A percentile compares a stretch with the other conserved stretches of the same genome.
Evolutionary conservation across 192 early-diverging fungal genomes (phyloP).

Genomic region (Backusella westeae): DNA sequence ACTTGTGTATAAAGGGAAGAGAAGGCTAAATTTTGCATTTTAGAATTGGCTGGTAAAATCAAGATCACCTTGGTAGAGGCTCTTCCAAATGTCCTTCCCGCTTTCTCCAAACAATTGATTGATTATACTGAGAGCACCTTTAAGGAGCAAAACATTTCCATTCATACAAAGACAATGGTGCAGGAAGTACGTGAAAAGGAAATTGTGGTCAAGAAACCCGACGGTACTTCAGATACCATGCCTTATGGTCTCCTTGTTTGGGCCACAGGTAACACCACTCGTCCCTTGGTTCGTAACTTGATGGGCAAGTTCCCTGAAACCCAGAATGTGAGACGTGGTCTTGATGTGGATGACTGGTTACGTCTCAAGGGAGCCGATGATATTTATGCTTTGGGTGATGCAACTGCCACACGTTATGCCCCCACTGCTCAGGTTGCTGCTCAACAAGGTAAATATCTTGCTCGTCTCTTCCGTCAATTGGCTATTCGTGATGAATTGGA

Average conservation of each 20-base stretch:
- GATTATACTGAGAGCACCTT: conserved; percentile 79
- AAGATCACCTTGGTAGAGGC: conserved; percentile 81
- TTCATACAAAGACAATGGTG: conserved; percentile 77
- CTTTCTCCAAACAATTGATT: conserved; percentile 75
- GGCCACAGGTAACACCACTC: conserved; percentile 81
- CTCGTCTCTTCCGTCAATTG: conserved; percentile 65
- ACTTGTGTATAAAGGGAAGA: conserved; percentile 34
- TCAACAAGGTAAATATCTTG: conserved; percentile 86
- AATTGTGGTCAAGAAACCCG: conserved; percentile 62
- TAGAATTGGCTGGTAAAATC: conserved; percentile 71
- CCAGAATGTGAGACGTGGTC: conserved; percentile 66
- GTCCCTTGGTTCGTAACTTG: conserved; percentile 65
- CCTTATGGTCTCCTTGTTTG: conserved; percentile 81
- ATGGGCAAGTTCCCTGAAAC: conserved; percentile 57
- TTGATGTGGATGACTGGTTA: conserved; percentile 70
- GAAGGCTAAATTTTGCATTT: neutral
- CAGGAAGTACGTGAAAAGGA: conserved; percentile 75
- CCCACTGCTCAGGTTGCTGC: conserved; percentile 87
- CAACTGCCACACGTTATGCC: conserved; percentile 70
- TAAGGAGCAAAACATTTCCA: conserved; percentile 67
- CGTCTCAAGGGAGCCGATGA: conserved; percentile 58
- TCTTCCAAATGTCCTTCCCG: conserved; percentile 71
- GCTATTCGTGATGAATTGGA: conserved; percentile 44
- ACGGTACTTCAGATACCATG: conserved; percentile 61
- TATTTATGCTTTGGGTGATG: conserved; percentile 75